Evolutionary conservation across 2,329 filamentous ascomycete species (phyloP).

Genomic region (Thelonectria discophora): DNA sequence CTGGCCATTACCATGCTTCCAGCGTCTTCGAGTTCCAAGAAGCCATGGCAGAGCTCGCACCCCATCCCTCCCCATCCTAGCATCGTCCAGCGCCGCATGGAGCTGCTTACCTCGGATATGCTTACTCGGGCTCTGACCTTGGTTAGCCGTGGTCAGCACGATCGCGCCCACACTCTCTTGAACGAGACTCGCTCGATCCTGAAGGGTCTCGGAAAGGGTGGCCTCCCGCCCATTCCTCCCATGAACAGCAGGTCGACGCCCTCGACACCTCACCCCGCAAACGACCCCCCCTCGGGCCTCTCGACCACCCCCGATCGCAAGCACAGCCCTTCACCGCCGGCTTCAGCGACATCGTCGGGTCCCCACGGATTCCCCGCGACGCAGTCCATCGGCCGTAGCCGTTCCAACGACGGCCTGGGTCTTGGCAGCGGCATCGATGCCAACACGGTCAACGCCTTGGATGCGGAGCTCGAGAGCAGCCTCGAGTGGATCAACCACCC

Average conservation of each 20-base stretch:
- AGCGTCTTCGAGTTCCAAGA: conserved; percentile 68
- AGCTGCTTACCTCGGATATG: conserved; percentile 97
- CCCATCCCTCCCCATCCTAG: conserved; percentile 95
- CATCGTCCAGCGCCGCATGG: conserved; percentile 97
- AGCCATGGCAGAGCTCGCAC: conserved; percentile 71
- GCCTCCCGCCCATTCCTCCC: conserved; percentile 86
- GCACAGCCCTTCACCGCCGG: conserved; percentile 63
- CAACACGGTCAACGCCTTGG: conserved; percentile 83
- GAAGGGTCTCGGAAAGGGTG: conserved; percentile 94
- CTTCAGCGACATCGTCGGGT: conserved; percentile 56
- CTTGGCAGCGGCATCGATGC: conserved; percentile 81
- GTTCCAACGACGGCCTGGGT: conserved; percentile 66
- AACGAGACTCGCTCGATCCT: conserved; percentile 94
- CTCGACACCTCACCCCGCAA: conserved; percentile 58
- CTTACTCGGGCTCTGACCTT: conserved; percentile 90
- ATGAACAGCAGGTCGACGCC: conserved; percentile 55
- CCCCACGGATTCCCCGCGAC: conserved; percentile 50
- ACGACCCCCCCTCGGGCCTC: conserved; percentile 54
- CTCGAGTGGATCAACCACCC: conserved; percentile 98
- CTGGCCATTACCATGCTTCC: conserved; percentile 97
- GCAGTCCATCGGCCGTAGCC: conserved; percentile 57
- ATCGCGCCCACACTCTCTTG: conserved; percentile 90
- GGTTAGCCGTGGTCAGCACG: conserved; percentile 90
- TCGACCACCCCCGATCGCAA: conserved; percentile 63
- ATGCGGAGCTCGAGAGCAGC: conserved; percentile 87